Evolutionary conservation across 495 filamentous ascomycete species (phyloP).

Genomic region (Penicillium bovifimosum): DNA sequence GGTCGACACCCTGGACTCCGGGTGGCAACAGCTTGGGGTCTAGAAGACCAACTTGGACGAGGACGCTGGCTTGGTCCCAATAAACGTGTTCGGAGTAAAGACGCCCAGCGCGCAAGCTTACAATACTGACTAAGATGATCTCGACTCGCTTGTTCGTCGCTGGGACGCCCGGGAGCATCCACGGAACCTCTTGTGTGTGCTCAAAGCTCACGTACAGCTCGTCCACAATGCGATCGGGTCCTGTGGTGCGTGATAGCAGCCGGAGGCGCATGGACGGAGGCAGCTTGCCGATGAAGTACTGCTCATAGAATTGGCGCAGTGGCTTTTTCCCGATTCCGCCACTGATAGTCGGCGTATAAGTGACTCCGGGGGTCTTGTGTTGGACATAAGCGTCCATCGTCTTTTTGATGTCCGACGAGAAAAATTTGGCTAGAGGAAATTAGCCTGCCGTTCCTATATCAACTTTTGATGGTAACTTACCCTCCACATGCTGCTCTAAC

Average conservation of each 20-base stretch:
- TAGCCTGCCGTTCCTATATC: background rate
- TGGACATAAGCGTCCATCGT: conserved; percentile 51
- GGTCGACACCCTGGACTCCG: conserved; percentile 46
- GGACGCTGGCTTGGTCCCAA: conserved; percentile 81
- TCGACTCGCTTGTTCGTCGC: conserved; percentile 63
- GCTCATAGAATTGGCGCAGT: conserved; percentile 65
- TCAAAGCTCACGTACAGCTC: conserved; percentile 58
- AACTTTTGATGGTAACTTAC: conserved; percentile 24
- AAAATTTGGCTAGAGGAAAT: conserved; percentile 39
- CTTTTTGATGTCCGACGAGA: conserved; percentile 35
- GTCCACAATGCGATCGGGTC: conserved; percentile 56
- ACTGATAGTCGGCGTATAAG: conserved; percentile 54
- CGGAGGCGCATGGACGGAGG: conserved; percentile 63
- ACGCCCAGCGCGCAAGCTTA: conserved; percentile 66
- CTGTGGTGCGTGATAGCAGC: conserved; percentile 64
- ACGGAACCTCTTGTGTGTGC: conserved; percentile 67
- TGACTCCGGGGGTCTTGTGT: conserved; percentile 48
- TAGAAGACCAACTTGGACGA: conserved; percentile 71
- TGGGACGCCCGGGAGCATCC: conserved; percentile 75
- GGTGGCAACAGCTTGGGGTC: conserved; percentile 54
- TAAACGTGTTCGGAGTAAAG: conserved; percentile 79
- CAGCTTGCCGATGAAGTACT: conserved; percentile 68
- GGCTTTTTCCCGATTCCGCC: conserved; percentile 67
- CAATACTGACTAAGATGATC: conserved; percentile 68
- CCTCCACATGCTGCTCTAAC: conserved; percentile 55